Conservation (phyloP, 495 filamentous ascomycete species). For the Pseudoneurospora amorphoporcata region DNA sequence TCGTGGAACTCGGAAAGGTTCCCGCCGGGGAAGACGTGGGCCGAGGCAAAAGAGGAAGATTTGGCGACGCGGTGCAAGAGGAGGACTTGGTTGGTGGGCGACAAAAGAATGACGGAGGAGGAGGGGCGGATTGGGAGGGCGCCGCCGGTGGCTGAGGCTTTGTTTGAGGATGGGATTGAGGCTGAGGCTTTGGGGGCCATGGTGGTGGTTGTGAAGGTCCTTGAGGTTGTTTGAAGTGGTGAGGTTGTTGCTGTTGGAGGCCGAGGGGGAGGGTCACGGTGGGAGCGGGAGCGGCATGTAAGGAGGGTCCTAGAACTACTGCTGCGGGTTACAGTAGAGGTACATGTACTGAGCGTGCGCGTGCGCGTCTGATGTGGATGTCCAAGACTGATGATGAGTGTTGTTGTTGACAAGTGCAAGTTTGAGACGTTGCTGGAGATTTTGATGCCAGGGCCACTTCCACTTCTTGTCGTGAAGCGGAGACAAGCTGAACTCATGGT, state of each 20-base stretch:
- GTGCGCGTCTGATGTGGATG: neutral
- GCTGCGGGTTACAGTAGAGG: neutral
- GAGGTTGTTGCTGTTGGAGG: neutral
- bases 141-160: neutral
- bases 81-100: conserved; percentile 74
- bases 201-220: neutral
- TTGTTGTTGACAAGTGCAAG: neutral
- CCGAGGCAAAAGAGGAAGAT: conserved; percentile 76
- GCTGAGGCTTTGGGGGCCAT: neutral
- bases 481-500: neutral
- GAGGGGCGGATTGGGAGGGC: neutral
- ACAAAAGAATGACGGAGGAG: conserved; percentile 70
- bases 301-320: neutral
- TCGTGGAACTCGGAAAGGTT: conserved; percentile 66
- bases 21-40: conserved; percentile 95
- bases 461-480: neutral
- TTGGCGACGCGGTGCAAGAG: conserved; percentile 77
- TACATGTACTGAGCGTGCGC: neutral
- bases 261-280: neutral
- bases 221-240: neutral
- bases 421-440: neutral
- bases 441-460: neutral
- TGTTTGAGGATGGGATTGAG: neutral
- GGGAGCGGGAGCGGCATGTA: neutral
- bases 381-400: neutral